These are phyloP conservation scores for Daldinia bambusicola DNA, from an alignment of 495 filamentous ascomycete genomes.

Conservation along the genomic window DNA sequence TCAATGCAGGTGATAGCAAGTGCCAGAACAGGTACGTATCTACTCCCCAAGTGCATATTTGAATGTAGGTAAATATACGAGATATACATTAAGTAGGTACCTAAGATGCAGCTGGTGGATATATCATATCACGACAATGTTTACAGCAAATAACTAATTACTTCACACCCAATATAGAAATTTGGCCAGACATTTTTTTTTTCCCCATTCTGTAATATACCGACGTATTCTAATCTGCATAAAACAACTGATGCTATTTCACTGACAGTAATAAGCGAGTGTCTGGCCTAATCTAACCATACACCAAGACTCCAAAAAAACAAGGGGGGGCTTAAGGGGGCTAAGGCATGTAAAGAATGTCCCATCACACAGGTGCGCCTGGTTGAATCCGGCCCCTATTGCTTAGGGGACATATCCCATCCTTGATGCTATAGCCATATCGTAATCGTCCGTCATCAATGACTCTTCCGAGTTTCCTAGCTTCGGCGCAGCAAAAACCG, in stretches of 20 bases:
- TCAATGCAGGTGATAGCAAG: slow-evolving; percentile 25
- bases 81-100: background rate
- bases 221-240: slow-evolving; percentile 7
- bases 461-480: background rate
- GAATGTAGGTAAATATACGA: background rate
- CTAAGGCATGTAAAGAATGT: background rate
- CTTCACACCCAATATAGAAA: too few species aligned
- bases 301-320: background rate
- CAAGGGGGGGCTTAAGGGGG: background rate
- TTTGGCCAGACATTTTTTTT: background rate
- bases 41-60: slow-evolving; percentile 6
- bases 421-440: slow-evolving; percentile 32
- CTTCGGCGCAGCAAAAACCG: background rate
- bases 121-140: background rate
- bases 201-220: slow-evolving; percentile 22
- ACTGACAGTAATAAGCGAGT: slow-evolving; percentile 8
- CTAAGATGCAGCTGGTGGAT: background rate
- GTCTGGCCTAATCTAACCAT: slow-evolving; percentile 1
- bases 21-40: background rate
- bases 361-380: background rate
- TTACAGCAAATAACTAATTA: background rate
- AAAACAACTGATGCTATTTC: background rate
- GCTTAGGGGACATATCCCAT: slow-evolving; percentile 31
- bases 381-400: background rate
- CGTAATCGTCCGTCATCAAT: slow-evolving; percentile 21